These are phyloP conservation scores for Fraxinus sp. DNA, from an alignment of 305 asterid genomes.

Conservation along the genomic window DNA sequence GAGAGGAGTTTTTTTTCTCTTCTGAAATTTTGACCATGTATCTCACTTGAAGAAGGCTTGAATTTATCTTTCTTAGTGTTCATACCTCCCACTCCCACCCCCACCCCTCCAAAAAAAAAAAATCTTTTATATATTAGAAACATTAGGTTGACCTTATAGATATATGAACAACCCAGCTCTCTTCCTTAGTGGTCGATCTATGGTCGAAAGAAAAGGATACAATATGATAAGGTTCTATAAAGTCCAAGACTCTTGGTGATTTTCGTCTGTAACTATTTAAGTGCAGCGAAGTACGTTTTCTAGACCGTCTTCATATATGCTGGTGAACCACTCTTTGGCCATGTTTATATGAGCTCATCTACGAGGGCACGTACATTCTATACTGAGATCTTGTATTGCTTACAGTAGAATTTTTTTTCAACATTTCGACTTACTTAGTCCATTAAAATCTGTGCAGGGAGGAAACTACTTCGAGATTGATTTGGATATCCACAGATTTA, in stretches of 20 bases:
- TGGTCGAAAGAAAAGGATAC: not conserved
- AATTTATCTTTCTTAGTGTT: not conserved
- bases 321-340: not conserved
- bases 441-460: conserved; percentile 50
- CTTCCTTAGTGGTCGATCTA: not conserved
- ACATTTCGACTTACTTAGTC: not conserved
- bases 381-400: not conserved
- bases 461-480: conserved; percentile 89
- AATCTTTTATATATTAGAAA: not conserved
- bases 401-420: not conserved
- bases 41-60: not conserved
- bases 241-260: not conserved
- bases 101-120: not conserved
- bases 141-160: not conserved
- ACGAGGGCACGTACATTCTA: not conserved
- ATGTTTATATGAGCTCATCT: not conserved
- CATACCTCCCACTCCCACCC: not conserved
- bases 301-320: not conserved
- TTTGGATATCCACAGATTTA: conserved; percentile 82
- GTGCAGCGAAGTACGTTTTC: not conserved
- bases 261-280: not conserved
- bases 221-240: not conserved
- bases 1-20: too few species aligned
- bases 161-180: not conserved
- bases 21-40: not conserved